phyloP scores from a whole-genome alignment of 2,329 filamentous ascomycete genomes.

The Sporothrix euskadiensis region DNA sequence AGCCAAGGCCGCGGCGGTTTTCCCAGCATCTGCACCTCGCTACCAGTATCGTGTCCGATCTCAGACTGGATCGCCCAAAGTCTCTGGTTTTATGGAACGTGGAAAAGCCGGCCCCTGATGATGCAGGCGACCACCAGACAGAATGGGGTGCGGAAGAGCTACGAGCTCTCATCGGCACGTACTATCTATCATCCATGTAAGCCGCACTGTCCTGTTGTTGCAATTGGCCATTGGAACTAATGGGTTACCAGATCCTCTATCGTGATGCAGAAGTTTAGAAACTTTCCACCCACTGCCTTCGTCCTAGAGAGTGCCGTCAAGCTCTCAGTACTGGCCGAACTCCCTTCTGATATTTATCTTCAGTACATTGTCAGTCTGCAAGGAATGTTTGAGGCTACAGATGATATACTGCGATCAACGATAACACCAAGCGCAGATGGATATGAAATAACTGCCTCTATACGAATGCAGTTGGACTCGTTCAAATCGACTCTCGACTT shows the following conservation, averaged over 20 bases:
- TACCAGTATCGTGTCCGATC: constrained; percentile 19
- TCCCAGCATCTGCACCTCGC: constrained; percentile 23
- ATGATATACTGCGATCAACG: not conserved
- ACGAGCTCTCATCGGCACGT: constrained; percentile 12
- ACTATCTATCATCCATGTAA: constrained; percentile 7
- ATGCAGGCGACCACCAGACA: not conserved
- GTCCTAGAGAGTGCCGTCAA: not conserved
- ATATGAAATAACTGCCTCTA: not conserved
- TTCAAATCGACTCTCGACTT: not conserved
- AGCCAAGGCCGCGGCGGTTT: constrained; percentile 15
- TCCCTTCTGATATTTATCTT: not conserved
- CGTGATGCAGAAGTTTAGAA: not conserved
- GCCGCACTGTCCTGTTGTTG: not conserved
- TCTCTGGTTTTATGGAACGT: constrained; percentile 2
- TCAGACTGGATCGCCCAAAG: constrained; percentile 21
- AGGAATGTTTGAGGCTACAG: not conserved
- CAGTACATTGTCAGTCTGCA: constrained; percentile 1
- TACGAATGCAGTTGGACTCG: not conserved
- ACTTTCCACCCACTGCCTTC: not conserved
- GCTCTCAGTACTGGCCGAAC: not conserved
- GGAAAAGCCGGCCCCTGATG: not conserved
- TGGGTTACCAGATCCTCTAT: not conserved
- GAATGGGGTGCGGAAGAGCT: not conserved
- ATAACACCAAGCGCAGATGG: not conserved
- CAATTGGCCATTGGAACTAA: not conserved